Evolutionary conservation across 306 rosid species (phyloP), one percentile per base, ranked within the genome.

Genomic region (Gynostemma pentaphyllum): DNA sequence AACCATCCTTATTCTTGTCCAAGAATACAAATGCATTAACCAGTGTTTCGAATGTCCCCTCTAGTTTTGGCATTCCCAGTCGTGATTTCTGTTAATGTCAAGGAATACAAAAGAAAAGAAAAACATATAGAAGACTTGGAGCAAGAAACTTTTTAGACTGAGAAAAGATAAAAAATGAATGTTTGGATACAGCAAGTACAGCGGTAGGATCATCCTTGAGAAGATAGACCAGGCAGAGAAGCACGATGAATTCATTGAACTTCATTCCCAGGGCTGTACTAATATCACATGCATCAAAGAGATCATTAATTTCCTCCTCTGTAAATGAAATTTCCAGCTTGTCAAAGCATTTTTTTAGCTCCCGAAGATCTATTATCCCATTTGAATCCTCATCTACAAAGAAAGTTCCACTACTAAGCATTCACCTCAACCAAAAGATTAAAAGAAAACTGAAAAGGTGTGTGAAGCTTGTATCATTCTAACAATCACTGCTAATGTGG

Each of bases 1-100:
- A 84, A 42, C 96, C 96, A 56, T 92, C 98, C 80, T 68, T 88
- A 53, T 92, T 92, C 80, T 84, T 88, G 82, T 92, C 98, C 87
- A 92, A 84, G 84, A 92, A 92, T 51, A 84, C 94, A 51, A 92
- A 92, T 28, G 96, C 76, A 67, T 92, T 86, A 19, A 92, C 95
- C 85, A 92, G 71, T 18, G 94, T 83, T 73, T 92, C 96, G 1
- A 92, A 88, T 34, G 96, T 92, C 68, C 81, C 77, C 88, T 86
- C 95, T 75, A 88, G 77, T 67, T 82, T 70, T 3, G 96, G 95
- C 82, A 86, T 74, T 18, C 87, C 92, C 30, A 76, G 49, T 73
- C 70, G 66, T 53, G 83, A 76, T 82, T 92, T 92, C 95, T 92
- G 69, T 70, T 28, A 21, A 71, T 66, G 87, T 83, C 85, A 85